These are phyloP conservation scores for Dactylellina drechsleri DNA, from an alignment of 2,329 filamentous ascomycete species.

Conservation along the genomic window DNA sequence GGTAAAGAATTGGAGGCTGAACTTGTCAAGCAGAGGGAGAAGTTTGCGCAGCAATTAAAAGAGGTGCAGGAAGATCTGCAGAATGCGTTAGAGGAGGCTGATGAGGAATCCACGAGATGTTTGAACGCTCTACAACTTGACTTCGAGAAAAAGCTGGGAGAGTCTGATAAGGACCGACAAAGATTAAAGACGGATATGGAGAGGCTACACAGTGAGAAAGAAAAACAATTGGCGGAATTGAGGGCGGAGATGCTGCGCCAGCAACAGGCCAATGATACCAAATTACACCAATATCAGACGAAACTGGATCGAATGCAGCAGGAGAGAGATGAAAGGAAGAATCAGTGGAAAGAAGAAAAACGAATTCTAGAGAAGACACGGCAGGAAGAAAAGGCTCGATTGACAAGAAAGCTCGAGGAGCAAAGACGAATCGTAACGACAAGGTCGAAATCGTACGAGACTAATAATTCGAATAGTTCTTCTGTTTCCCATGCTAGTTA, in stretches of 20 bases:
- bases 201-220: neutral
- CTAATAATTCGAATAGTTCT: too few species aligned
- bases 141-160: neutral
- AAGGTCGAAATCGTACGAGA: too few species aligned
- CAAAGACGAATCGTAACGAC: too few species aligned
- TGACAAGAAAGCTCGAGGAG: too few species aligned
- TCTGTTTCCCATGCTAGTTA: too few species aligned
- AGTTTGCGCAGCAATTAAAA: neutral
- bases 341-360: too few species aligned
- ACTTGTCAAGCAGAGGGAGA: conserved; percentile 5
- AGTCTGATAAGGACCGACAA: neutral
- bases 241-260: neutral
- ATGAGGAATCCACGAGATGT: neutral
- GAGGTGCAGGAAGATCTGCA: neutral
- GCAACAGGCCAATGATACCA: neutral
- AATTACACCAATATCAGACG: neutral
- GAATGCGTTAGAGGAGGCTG: neutral
- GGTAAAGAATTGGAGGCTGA: neutral
- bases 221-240: conserved; percentile 1
- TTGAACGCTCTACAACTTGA: neutral
- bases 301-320: neutral
- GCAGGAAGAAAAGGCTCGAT: too few species aligned
- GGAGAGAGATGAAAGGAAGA: neutral
- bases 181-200: conserved; percentile 1
- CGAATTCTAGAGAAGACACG: too few species aligned